A percentile compares a stretch with the other conserved stretches of the same genome.
phyloP scores from a whole-genome alignment of 805 yeast genomes.

The Yarrowia deformans region DNA sequence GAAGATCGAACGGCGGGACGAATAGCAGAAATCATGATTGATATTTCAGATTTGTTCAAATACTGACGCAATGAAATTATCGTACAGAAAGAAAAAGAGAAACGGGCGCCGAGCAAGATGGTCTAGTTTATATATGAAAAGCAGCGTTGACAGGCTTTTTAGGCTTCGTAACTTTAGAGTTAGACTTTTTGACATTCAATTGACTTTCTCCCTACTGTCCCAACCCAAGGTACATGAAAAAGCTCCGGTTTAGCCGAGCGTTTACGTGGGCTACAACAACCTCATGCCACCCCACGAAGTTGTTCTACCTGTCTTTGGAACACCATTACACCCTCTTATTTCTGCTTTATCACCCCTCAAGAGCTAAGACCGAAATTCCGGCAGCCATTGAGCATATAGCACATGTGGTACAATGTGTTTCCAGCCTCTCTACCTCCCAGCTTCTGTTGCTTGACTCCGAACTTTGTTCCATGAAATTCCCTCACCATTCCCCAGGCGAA shows the following conservation, averaged over 20 bases:
- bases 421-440: slow-evolving; percentile 4
- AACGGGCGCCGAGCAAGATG: slow-evolving; percentile 33
- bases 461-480: slow-evolving; percentile 38
- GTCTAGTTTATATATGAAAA: slow-evolving; percentile 37
- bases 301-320: not conserved
- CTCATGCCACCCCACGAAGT: not conserved
- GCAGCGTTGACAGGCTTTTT: slow-evolving; percentile 17
- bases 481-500: slow-evolving; percentile 30
- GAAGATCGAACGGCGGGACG: slow-evolving; percentile 40
- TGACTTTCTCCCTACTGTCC: slow-evolving; percentile 37
- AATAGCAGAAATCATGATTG: slow-evolving; percentile 39
- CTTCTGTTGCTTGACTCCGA: slow-evolving; percentile 36
- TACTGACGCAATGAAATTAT: slow-evolving; percentile 39
- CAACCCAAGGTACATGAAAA: slow-evolving; percentile 39
- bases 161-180: slow-evolving; percentile 8
- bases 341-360: not conserved
- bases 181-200: slow-evolving; percentile 25
- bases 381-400: not conserved
- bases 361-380: slow-evolving; percentile 25
- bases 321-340: not conserved
- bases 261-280: slow-evolving; percentile 18
- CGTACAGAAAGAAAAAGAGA: slow-evolving; percentile 34
- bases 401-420: not conserved
- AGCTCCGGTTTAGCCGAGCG: slow-evolving; percentile 39
- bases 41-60: slow-evolving; percentile 39